Conservation (phyloP, 305 asterid genomes). For the Plantago coronopus region DNA sequence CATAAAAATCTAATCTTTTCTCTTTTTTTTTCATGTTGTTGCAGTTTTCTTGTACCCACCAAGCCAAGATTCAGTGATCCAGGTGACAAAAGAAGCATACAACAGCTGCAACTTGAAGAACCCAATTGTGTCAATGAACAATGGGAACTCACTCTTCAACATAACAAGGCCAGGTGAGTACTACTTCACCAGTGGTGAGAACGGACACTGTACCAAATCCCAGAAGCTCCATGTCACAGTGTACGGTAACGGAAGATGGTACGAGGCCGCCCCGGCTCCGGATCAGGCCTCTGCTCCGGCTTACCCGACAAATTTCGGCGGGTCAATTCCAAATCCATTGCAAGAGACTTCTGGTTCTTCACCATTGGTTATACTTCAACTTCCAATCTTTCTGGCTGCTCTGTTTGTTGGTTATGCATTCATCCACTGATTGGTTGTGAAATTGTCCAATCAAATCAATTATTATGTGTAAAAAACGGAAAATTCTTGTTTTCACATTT, state of each 20-base stretch:
- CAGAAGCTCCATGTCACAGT: conserved; percentile 65
- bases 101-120: conserved; percentile 57
- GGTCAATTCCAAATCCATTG: conserved; percentile 50
- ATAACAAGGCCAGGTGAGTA: conserved; percentile 51
- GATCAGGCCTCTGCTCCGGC: conserved; percentile 52
- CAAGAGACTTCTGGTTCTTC: conserved; percentile 38
- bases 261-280: conserved; percentile 34
- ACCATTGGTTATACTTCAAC: conserved; percentile 18
- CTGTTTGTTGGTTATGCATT: conserved; percentile 9
- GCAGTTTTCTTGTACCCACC: conserved; percentile 95
- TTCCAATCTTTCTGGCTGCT: conserved; percentile 24
- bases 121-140: conserved; percentile 65
- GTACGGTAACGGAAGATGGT: conserved; percentile 48
- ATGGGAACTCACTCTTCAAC: conserved; percentile 81
- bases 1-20: background rate
- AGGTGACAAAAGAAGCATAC: conserved; percentile 53
- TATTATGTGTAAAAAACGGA: background rate
- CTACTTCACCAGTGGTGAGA: conserved; percentile 74
- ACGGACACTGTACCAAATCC: conserved; percentile 55
- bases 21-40: background rate
- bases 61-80: conserved; percentile 83
- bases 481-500: conserved; percentile 17
- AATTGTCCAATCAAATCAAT: background rate
- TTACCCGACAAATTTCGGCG: conserved; percentile 47
- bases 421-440: background rate